Percentiles rank a stretch among this genome's conserved stretches.
These are phyloP conservation scores for Colletotrichum phormii DNA, from an alignment of 2,329 filamentous ascomycete species.

Conservation along the genomic window DNA sequence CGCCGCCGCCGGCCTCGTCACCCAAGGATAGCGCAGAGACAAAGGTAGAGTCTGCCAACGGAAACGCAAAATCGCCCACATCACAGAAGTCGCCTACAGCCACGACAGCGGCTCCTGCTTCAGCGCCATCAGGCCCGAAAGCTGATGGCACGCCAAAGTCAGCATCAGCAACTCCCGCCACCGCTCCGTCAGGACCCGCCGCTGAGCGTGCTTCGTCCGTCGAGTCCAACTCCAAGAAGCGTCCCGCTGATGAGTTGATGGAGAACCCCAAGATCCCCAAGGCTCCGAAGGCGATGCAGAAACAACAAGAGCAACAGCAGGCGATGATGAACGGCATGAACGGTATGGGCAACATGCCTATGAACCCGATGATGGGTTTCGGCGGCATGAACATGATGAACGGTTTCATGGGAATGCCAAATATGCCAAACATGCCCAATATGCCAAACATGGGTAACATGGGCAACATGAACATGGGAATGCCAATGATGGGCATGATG, in stretches of 20 bases:
- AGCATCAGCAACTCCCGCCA: slow-evolving; percentile 43
- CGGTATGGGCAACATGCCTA: slow-evolving; percentile 49
- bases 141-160: slow-evolving; percentile 47
- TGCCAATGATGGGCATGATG: slow-evolving; percentile 48
- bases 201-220: slow-evolving; percentile 39
- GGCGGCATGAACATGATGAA: slow-evolving; percentile 36
- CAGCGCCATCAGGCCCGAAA: slow-evolving; percentile 37
- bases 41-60: slow-evolving; percentile 29
- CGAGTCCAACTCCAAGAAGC: slow-evolving; percentile 74
- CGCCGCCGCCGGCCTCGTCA: slow-evolving; percentile 44
- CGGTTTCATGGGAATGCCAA: slow-evolving; percentile 43
- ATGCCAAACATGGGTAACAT: slow-evolving; percentile 46
- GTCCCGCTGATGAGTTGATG: slow-evolving; percentile 79
- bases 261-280: slow-evolving; percentile 75
- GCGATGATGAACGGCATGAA: slow-evolving; percentile 62
- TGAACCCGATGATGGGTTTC: slow-evolving; percentile 46
- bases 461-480: slow-evolving; percentile 44
- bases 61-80: slow-evolving; percentile 42
- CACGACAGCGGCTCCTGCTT: slow-evolving; percentile 29
- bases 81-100: slow-evolving; percentile 45
- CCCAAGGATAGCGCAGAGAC: slow-evolving; percentile 41
- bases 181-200: slow-evolving; percentile 40
- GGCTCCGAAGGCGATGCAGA: slow-evolving; percentile 74
- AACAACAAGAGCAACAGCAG: slow-evolving; percentile 62
- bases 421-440: slow-evolving; percentile 47